Percentiles rank a stretch among this genome's conserved stretches.
These are phyloP conservation scores for Pythium utonaiense DNA, from an alignment of 352 stramenopile species.

Conservation along the genomic window DNA sequence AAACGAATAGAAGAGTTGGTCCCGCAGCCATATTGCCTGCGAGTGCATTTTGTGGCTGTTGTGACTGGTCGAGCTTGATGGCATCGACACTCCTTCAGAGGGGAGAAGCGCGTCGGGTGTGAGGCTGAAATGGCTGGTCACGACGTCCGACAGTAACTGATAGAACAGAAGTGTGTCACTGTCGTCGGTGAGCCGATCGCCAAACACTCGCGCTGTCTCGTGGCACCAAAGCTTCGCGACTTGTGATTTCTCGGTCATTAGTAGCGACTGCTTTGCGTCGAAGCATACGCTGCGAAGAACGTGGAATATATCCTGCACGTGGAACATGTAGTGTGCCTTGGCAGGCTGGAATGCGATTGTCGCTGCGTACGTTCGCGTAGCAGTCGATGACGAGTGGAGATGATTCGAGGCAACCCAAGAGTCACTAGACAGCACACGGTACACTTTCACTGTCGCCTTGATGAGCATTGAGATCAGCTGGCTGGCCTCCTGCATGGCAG, in stretches of 20 bases:
- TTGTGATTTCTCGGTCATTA: constrained; percentile 40
- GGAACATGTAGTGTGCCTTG: constrained; percentile 60
- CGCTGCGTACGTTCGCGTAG: constrained; percentile 1
- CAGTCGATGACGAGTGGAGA: not conserved
- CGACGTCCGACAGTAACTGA: constrained; percentile 41
- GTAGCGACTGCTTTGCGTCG: constrained; percentile 28
- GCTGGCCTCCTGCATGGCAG: constrained; percentile 27
- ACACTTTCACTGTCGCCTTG: constrained; percentile 57
- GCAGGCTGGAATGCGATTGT: constrained; percentile 23
- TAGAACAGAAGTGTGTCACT: constrained; percentile 40
- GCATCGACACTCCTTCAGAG: not conserved
- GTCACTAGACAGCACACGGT: constrained; percentile 38
- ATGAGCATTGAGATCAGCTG: constrained; percentile 40
- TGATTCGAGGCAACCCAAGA: constrained; percentile 18
- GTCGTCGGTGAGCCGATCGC: constrained; percentile 41
- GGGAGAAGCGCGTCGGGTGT: constrained; percentile 35
- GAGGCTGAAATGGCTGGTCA: constrained; percentile 40
- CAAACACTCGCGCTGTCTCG: constrained; percentile 49
- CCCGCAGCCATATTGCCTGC: constrained; percentile 34
- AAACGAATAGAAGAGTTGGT: constrained; percentile 54
- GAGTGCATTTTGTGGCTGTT: constrained; percentile 1
- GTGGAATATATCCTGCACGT: constrained; percentile 33
- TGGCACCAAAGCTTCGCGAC: constrained; percentile 73
- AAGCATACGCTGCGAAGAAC: constrained; percentile 45
- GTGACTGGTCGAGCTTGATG: not conserved